Evolutionary conservation across 495 filamentous ascomycete species (phyloP), one percentile per base, ranked within the genome.

Genomic region (Tuber borchii): DNA sequence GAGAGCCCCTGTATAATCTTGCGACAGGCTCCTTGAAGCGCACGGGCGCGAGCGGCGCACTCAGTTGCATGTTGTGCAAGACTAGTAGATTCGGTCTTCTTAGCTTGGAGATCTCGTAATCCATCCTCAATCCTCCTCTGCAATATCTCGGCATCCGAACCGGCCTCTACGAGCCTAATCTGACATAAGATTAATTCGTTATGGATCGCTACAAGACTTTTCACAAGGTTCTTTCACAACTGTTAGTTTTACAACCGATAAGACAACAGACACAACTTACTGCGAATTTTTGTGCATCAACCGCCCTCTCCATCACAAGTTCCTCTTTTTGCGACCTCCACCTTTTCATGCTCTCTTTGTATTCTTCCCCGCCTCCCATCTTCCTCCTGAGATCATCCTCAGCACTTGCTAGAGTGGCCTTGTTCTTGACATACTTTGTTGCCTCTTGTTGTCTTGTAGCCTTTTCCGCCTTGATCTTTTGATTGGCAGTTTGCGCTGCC

Each of bases 81-180:
- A 39, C 85, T 70, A 61, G 83, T 76, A 34, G 88, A 77, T 76
- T 88, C 85, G 5, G 73, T 46, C 34, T 80, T 48, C 74, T 87
- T 87, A 10, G 83, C 84, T 14, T 89, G 85, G 0, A 94, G 84
- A 71, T 85, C 84, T 72, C 86, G 82, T 46, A 84, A 85, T 69
- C 92, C 88, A 22, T 90, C 87, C 4, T 79, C 71, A 78, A 93
- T 93, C 46, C 89, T 90, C 22, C 84, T 84, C 79, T 87, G 87
- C 10, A 97, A 85, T 19, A 85, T 85, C 72, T 90, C 88, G 8
- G 91, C 83, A 77, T 97, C 95, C 0, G 94, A 97, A 14, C 85
- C 83, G 0, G 93, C 94, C 85, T 99, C 96, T 44, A 94, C 86
- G 10, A 90, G 85, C 70, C 88, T 86, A 68, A 97, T 83, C 74